A percentile compares a stretch with the other conserved stretches of the same genome.
These are phyloP conservation scores for Ceriops decandra DNA, from an alignment of 345 rosid genomes.

Conservation along the genomic window DNA sequence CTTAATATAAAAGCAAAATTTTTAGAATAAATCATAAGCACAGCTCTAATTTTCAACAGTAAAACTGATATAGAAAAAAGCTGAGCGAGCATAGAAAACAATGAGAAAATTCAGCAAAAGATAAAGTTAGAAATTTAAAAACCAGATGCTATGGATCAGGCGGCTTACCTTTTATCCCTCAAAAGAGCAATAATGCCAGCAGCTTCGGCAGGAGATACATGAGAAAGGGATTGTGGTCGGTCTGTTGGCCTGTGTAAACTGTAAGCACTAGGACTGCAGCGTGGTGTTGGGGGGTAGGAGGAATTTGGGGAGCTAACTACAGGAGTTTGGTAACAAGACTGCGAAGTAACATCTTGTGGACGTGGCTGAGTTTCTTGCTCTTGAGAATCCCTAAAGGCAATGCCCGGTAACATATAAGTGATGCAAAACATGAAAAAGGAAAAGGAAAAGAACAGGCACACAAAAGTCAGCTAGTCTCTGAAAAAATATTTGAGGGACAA, in stretches of 20 bases:
- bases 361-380: slow-evolving; percentile 63
- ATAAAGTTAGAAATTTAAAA: not conserved
- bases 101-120: not conserved
- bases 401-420: slow-evolving; percentile 10
- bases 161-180: slow-evolving; percentile 67
- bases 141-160: not conserved
- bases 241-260: slow-evolving; percentile 31
- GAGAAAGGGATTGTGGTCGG: slow-evolving; percentile 42
- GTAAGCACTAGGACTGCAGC: slow-evolving; percentile 31
- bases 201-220: slow-evolving; percentile 74
- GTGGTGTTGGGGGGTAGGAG: slow-evolving; percentile 54
- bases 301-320: slow-evolving; percentile 50
- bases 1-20: no score
- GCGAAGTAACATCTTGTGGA: slow-evolving; percentile 56
- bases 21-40: no score
- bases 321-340: slow-evolving; percentile 78
- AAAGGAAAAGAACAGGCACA: not conserved
- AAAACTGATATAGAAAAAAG: no score
- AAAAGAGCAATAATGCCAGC: slow-evolving; percentile 56
- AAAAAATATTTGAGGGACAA: not conserved
- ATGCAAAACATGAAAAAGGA: not conserved
- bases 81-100: not conserved
- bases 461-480: not conserved
- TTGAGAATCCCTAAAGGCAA: slow-evolving; percentile 55
- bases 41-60: no score